Evolutionary conservation across 306 rosid genomes (phyloP), one percentile per base, ranked within the genome.

Genomic region (Rosa rugosa): DNA sequence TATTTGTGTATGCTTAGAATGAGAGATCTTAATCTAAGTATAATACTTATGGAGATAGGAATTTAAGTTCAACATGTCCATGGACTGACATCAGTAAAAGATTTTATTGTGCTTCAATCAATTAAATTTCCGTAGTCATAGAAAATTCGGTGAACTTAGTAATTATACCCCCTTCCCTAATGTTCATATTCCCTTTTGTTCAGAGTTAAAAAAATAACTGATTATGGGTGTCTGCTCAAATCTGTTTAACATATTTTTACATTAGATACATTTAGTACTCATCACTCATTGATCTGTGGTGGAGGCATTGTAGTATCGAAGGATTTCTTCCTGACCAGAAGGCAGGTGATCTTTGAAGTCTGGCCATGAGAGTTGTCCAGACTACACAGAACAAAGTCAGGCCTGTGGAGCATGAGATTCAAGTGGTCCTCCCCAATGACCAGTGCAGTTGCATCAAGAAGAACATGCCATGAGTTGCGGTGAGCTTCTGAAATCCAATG

Each of bases 401-500:
- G 98, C 84, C 91, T 85, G 71, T 91, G 96, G 53, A 84, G 97
- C 12, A 87, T 87, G 22, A 92, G 97, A 70, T 90, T 91, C 23
- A 89, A 77, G 80, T 67, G 75, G 56, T 91, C 96, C 76, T 80
- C 84, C 36, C 97, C 97, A 22, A 94, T 87, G 27, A 87, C 92
- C 46, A 85, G 83, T 7, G 85, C 89, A 49, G 96, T 83, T 4
- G 98, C 97, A 83, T 94, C 98, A 44, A 94, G 97, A 60, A 94
- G 90, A 77, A 90, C 98, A 72, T 94, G 97, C 98, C 98, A 91
- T 7, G 84, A 82, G 85, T 90, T 94, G 80, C 97, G 69, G 36
- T 94, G 98, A 80, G 97, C 98, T 88, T 91, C 97, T 0, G 97
- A 91, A 70, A 94, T 88, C 98, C 97, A 94, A 89, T 94, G 96